Conservation (phyloP, 345 rosid species). For the Alliaria petiolata region DNA sequence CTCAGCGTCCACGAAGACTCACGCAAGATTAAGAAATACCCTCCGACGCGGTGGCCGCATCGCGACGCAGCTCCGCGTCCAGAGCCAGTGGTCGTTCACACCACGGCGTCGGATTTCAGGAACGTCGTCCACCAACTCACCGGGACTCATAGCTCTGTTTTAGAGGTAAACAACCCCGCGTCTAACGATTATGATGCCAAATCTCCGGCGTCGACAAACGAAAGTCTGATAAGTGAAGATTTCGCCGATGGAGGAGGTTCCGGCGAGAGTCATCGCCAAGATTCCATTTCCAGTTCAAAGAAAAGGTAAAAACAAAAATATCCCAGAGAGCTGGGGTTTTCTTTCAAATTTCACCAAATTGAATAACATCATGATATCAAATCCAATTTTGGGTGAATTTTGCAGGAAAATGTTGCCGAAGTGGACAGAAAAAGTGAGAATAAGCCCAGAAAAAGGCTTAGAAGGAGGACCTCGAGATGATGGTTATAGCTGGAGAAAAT, state of each 20-base stretch:
- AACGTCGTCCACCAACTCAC: too few species aligned
- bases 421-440: constrained; percentile 74
- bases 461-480: constrained; percentile 83
- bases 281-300: too few species aligned
- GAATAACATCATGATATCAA: background rate
- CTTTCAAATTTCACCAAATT: background rate
- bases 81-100: too few species aligned
- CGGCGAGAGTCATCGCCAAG: too few species aligned
- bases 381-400: background rate
- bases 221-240: constrained; percentile 67
- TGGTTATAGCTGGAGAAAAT: constrained; percentile 89
- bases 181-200: background rate
- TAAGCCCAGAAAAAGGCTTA: constrained; percentile 56
- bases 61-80: too few species aligned
- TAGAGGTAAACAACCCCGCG: too few species aligned
- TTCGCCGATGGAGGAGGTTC: constrained; percentile 36
- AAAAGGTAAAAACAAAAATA: constrained; percentile 50
- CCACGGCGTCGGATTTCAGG: too few species aligned
- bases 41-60: too few species aligned
- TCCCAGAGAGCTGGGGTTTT: background rate
- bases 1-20: too few species aligned
- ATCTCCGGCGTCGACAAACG: constrained; percentile 62
- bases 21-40: too few species aligned
- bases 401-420: constrained; percentile 56
- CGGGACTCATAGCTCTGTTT: too few species aligned